These are phyloP conservation scores for Starmera dryadoides DNA, from an alignment of 805 yeast species.

Conservation along the genomic window DNA sequence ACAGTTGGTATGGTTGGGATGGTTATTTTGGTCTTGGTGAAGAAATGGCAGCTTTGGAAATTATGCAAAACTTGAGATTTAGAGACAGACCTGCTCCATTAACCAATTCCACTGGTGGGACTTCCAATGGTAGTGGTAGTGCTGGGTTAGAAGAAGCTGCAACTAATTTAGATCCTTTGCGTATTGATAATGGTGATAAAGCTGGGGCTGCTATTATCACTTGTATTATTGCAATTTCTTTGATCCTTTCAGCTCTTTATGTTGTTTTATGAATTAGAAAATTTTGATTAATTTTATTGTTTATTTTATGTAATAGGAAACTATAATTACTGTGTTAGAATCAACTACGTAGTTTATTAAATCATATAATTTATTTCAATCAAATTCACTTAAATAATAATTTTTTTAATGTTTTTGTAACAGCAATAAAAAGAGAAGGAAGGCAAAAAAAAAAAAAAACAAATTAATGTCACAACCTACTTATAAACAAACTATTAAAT, in stretches of 20 bases:
- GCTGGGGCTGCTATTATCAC: slow-evolving; percentile 70
- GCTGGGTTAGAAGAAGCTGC: slow-evolving; percentile 46
- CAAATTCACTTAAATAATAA: too few species aligned
- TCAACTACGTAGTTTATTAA: too few species aligned
- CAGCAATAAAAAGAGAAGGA: too few species aligned
- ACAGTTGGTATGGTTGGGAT: slow-evolving; percentile 49
- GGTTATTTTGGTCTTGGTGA: slow-evolving; percentile 73
- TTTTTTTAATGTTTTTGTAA: too few species aligned
- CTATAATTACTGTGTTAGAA: too few species aligned
- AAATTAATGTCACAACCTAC: too few species aligned
- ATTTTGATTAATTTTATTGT: too few species aligned
- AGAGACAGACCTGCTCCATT: slow-evolving; percentile 43
- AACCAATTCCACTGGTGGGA: slow-evolving; percentile 56
- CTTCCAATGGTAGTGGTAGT: slow-evolving; percentile 53
- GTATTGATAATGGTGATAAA: slow-evolving; percentile 33
- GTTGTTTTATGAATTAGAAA: slow-evolving; percentile 22
- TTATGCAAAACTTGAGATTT: slow-evolving; percentile 31
- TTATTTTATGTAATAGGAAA: too few species aligned
- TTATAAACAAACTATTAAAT: too few species aligned
- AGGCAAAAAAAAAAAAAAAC: too few species aligned
- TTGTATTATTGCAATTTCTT: slow-evolving; percentile 37
- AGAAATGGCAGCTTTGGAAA: slow-evolving; percentile 73
- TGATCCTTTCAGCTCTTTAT: slow-evolving; percentile 34
- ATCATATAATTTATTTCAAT: too few species aligned
- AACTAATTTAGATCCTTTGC: slow-evolving; percentile 29